These are phyloP conservation scores for Phytopythium sindhum DNA, from an alignment of 352 stramenopile species.

Conservation along the genomic window DNA sequence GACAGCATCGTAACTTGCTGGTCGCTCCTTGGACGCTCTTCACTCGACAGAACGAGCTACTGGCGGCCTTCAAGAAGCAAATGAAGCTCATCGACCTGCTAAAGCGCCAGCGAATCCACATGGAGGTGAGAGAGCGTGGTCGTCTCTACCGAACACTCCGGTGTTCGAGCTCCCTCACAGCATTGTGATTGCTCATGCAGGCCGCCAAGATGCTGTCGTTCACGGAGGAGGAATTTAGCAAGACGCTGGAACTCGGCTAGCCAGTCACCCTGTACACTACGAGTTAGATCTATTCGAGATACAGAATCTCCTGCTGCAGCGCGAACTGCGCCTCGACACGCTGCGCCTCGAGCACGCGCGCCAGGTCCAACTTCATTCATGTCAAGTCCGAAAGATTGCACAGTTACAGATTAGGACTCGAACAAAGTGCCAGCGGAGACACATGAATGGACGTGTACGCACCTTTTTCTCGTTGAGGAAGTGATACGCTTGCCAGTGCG, in stretches of 20 bases:
- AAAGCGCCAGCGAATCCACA: constrained; percentile 82
- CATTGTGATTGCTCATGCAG: constrained; percentile 16
- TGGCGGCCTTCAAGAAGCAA: constrained; percentile 82
- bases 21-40: not conserved
- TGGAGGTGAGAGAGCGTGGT: constrained; percentile 34
- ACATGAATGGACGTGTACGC: not conserved
- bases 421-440: not conserved
- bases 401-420: not conserved
- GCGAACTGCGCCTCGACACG: constrained; percentile 63
- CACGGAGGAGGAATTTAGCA: constrained; percentile 81
- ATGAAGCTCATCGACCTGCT: constrained; percentile 87
- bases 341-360: constrained; percentile 69
- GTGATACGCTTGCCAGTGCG: constrained; percentile 79
- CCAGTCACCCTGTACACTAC: not conserved
- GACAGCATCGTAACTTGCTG: not conserved
- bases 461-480: constrained; percentile 85
- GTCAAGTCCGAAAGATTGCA: not conserved
- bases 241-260: constrained; percentile 63
- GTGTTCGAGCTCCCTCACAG: not conserved
- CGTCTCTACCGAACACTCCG: not conserved
- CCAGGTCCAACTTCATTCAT: constrained; percentile 56
- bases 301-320: constrained; percentile 62
- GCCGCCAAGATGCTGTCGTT: constrained; percentile 85
- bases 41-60: constrained; percentile 45
- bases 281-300: constrained; percentile 25